Conservation (phyloP, 257 asterid species). For the Solanum infundibuliforme region DNA sequence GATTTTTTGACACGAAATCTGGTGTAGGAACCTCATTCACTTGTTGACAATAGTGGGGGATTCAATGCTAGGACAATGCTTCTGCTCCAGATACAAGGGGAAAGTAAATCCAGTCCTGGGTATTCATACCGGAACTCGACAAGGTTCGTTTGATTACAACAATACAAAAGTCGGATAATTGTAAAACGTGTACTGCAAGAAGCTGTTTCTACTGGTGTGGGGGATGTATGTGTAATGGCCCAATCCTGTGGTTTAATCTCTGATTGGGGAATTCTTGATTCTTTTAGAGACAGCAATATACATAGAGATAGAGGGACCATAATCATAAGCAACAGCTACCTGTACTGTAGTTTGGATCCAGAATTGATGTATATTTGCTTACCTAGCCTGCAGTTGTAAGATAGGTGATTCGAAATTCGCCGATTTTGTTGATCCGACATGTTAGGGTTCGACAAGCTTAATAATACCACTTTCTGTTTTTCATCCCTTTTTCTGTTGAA, state of each 20-base stretch:
- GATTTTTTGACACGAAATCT: conserved; percentile 71
- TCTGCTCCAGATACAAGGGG: not conserved
- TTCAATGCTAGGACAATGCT: not conserved
- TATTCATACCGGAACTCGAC: not conserved
- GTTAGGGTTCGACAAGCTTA: not conserved
- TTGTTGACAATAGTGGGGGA: not conserved
- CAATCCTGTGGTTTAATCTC: not conserved
- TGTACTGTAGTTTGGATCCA: not conserved
- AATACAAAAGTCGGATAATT: not conserved
- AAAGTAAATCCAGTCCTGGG: not conserved
- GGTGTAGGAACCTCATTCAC: not conserved
- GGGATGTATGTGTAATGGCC: not conserved
- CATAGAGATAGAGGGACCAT: not conserved
- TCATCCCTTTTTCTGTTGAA: not conserved
- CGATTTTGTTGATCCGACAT: not conserved
- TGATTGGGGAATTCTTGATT: not conserved
- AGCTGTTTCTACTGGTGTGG: not conserved
- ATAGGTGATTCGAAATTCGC: not conserved
- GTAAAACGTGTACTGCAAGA: not conserved
- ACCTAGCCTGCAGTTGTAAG: not conserved
- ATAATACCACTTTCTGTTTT: not conserved
- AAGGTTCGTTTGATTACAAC: not conserved
- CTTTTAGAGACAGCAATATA: not conserved
- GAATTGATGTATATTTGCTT: not conserved
- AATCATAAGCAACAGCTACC: not conserved